phyloP scores from a whole-genome alignment of 2,329 filamentous ascomycete genomes.

The Bipolaris oryzae region DNA sequence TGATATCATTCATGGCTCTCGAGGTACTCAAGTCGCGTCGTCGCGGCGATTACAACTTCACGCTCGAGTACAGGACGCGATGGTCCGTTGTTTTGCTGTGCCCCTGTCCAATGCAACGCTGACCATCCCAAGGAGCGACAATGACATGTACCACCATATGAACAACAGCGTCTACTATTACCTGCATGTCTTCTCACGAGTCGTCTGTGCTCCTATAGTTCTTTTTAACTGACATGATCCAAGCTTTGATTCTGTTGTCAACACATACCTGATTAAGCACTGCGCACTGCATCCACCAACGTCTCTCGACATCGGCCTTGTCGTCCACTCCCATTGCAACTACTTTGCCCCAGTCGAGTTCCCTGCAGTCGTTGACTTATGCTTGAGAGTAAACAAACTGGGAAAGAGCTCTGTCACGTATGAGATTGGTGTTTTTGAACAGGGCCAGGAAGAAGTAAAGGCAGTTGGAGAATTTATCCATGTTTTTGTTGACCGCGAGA shows the following conservation, averaged over 20 bases:
- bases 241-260: conserved; percentile 83
- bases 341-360: conserved; percentile 84
- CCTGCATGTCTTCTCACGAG: conserved; percentile 56
- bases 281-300: conserved; percentile 74
- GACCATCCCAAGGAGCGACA: conserved; percentile 68
- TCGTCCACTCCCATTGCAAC: conserved; percentile 84
- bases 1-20: conserved; percentile 31
- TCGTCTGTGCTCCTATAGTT: not conserved
- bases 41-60: conserved; percentile 76
- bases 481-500: conserved; percentile 81
- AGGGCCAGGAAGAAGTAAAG: conserved; percentile 73
- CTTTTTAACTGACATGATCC: conserved; percentile 1
- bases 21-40: conserved; percentile 61
- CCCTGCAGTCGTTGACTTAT: conserved; percentile 80
- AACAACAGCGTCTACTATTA: conserved; percentile 90
- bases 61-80: conserved; percentile 82
- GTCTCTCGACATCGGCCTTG: conserved; percentile 77
- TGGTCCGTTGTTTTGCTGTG: conserved; percentile 63
- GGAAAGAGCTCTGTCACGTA: conserved; percentile 88
- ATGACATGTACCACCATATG: conserved; percentile 94
- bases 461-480: conserved; percentile 87
- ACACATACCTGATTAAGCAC: conserved; percentile 81
- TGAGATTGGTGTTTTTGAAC: conserved; percentile 85
- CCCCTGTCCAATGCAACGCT: conserved; percentile 7
- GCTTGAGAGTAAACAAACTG: conserved; percentile 79